These are phyloP conservation scores for Bryum argenteum DNA, from an alignment of 225 moss, liverwort and hornwort genomes.

Conservation along the genomic window DNA sequence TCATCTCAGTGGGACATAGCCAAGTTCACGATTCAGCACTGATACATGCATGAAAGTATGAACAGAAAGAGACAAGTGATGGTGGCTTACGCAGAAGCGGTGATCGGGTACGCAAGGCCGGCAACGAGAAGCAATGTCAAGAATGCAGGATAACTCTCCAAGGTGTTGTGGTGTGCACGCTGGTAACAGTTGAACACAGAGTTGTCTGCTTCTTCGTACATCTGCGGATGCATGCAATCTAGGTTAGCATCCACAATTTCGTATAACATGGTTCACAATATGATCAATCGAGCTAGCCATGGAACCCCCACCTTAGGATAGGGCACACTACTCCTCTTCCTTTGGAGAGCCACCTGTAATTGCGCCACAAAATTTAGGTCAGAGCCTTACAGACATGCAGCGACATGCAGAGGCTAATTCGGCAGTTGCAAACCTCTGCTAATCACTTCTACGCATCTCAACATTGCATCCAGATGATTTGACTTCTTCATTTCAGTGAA, in stretches of 20 bases:
- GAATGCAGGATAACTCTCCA: conserved; percentile 69
- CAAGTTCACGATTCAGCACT: too few relatives aligned
- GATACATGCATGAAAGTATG: too few relatives aligned
- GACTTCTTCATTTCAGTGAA: neutral
- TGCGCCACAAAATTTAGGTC: neutral
- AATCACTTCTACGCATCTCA: neutral
- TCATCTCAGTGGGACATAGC: too few relatives aligned
- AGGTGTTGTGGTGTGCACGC: conserved; percentile 85
- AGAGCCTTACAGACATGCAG: neutral
- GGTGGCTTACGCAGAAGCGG: conserved; percentile 67
- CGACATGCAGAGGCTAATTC: neutral
- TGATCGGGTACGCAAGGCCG: conserved; percentile 78
- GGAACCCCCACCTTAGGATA: conserved; percentile 42
- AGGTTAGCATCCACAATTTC: neutral
- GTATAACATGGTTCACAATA: too few relatives aligned
- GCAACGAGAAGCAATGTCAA: conserved; percentile 62
- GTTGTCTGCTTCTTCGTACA: conserved; percentile 81
- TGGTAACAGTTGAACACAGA: conserved; percentile 97
- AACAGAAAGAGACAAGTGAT: neutral
- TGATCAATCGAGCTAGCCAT: neutral
- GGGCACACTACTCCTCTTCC: conserved; percentile 47
- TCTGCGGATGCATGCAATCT: conserved; percentile 36
- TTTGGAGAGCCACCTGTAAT: conserved; percentile 41
- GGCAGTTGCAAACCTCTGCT: neutral
- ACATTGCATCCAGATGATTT: neutral